Conservation (phyloP, 495 filamentous ascomycete genomes). For the Aspergillus sclerotiicarbonarius region DNA sequence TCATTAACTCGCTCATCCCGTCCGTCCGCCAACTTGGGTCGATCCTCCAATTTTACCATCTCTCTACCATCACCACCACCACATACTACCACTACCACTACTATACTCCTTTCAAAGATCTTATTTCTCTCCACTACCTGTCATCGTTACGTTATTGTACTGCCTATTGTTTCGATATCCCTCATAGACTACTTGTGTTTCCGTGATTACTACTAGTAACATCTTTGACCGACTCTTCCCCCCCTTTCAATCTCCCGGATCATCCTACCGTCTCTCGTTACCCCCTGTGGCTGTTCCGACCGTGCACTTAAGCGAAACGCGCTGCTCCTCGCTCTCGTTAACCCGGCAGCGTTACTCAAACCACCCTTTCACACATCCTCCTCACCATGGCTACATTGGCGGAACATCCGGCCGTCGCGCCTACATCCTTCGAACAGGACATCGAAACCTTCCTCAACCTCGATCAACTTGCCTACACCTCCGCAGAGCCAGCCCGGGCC, state of each 20-base stretch:
- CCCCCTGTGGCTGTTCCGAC: constrained; percentile 1
- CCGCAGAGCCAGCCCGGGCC: constrained; percentile 37
- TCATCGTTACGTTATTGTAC: background rate
- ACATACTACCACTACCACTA: constrained; percentile 10
- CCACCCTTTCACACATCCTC: constrained; percentile 1
- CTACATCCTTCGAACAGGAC: constrained; percentile 46
- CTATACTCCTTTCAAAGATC: background rate
- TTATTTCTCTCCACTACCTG: background rate
- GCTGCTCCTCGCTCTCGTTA: constrained; percentile 4
- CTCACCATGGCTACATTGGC: constrained; percentile 43
- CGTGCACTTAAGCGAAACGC: background rate
- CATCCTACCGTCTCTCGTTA: constrained; percentile 6
- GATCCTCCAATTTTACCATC: constrained; percentile 11
- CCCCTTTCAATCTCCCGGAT: background rate
- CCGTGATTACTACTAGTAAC: background rate
- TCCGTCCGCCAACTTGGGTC: constrained; percentile 7
- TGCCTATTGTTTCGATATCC: background rate
- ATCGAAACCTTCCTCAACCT: constrained; percentile 52
- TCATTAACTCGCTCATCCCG: constrained; percentile 11
- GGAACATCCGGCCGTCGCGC: constrained; percentile 36
- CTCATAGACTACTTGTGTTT: background rate
- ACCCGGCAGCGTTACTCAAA: constrained; percentile 3
- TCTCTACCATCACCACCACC: constrained; percentile 3
- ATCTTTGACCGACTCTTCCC: background rate
- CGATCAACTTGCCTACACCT: constrained; percentile 46